These are phyloP conservation scores for Coleophoma cylindrospora DNA, from an alignment of 2,329 filamentous ascomycete genomes.

Conservation along the genomic window DNA sequence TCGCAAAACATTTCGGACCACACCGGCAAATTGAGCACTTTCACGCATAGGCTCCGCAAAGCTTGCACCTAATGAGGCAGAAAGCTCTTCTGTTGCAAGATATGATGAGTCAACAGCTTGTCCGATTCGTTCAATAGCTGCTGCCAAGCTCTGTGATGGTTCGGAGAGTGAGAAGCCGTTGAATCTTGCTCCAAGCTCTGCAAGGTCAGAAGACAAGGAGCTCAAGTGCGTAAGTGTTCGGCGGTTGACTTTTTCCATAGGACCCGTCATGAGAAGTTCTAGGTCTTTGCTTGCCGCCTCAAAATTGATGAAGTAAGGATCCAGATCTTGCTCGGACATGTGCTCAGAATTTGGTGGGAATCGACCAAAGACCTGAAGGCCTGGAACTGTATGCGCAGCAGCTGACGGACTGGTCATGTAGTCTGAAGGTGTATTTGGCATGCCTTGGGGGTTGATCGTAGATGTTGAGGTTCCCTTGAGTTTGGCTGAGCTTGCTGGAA, in stretches of 20 bases:
- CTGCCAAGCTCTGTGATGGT: conserved; percentile 79
- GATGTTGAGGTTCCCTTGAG: conserved; percentile 51
- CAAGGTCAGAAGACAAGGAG: conserved; percentile 78
- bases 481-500: conserved; percentile 82
- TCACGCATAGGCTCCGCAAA: conserved; percentile 98
- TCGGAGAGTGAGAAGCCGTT: conserved; percentile 97
- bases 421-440: conserved; percentile 47
- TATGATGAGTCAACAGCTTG: conserved; percentile 96
- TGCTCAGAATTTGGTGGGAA: conserved; percentile 77
- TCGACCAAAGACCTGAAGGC: conserved; percentile 62
- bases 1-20: conserved; percentile 81
- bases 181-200: conserved; percentile 90
- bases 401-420: conserved; percentile 42
- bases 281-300: conserved; percentile 89
- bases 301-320: conserved; percentile 93
- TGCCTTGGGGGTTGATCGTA: conserved; percentile 39
- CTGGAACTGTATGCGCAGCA: conserved; percentile 51
- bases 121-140: conserved; percentile 89
- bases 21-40: conserved; percentile 92
- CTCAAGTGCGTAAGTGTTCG: conserved; percentile 82
- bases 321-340: conserved; percentile 82
- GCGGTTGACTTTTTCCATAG: conserved; percentile 95
- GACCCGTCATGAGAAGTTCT: conserved; percentile 80
- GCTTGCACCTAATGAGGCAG: conserved; percentile 79
- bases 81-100: conserved; percentile 89